Percentiles rank a stretch among this genome's conserved stretches.
Conservation (phyloP, 306 rosid genomes). For the Quercus ilex region DNA sequence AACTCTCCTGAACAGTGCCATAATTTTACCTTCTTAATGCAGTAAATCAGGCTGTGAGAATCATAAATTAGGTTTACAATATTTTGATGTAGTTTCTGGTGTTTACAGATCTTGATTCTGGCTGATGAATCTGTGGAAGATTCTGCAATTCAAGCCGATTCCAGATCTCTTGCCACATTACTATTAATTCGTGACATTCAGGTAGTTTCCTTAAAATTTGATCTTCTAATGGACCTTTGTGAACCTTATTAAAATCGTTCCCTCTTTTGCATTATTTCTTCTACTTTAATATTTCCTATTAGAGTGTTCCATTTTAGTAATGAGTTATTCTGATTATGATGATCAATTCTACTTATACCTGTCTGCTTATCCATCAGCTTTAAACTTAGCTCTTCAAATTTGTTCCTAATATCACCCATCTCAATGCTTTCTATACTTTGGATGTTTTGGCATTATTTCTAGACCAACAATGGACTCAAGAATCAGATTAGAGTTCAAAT, state of each 20-base stretch:
- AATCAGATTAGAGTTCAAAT: neutral
- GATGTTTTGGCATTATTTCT: neutral
- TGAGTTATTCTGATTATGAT: neutral
- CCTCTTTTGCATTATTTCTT: neutral
- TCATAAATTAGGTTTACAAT: slow-evolving; percentile 8
- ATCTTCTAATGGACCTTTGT: neutral
- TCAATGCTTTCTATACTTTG: neutral
- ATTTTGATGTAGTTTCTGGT: slow-evolving; percentile 14
- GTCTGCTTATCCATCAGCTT: neutral
- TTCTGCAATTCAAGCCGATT: slow-evolving; percentile 93
- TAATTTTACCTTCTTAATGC: neutral
- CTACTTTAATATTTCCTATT: neutral
- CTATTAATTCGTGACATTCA: slow-evolving; percentile 95
- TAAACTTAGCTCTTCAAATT: neutral
- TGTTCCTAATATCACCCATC: neutral
- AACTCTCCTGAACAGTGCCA: neutral
- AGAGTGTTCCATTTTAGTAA: neutral
- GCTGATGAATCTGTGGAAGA: slow-evolving; percentile 97
- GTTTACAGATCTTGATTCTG: slow-evolving; percentile 81
- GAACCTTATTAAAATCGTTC: neutral
- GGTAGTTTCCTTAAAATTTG: slow-evolving; percentile 39
- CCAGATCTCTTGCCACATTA: slow-evolving; percentile 93
- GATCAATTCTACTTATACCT: neutral
- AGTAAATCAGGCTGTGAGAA: slow-evolving; percentile 8
- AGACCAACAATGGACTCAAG: neutral